Evolutionary conservation across 225 moss, liverwort and hornwort genomes (phyloP), one percentile per base, ranked within the genome.

Genomic region (Marchantia polymorpha): DNA sequence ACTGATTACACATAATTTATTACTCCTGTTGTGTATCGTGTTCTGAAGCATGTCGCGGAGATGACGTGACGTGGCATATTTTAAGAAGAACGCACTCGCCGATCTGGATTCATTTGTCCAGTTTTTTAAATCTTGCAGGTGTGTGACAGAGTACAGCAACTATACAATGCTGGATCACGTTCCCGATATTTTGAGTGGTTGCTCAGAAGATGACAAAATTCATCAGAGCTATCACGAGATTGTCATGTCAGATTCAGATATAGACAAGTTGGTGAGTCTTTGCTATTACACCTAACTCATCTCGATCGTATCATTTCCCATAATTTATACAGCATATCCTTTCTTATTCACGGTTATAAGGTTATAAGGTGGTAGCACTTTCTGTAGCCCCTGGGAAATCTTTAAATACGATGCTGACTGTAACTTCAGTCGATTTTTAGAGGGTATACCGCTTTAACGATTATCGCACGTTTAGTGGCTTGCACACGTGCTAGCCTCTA

Each of bases 141-240:
- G 96, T 72, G 94, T 96, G 72, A 88, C 87, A 83, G 96, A 96
- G 85, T 96, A 96, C 51, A 84, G 72, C 31, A 96, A 94, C 23
- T 89, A 81, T 46, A 94, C 87, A 22, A 86, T 91, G 81, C 89
- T 96, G 55, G 96, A 96, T 82, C 96, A 96, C 83, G 92, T 96
- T 69, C 96, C 94, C 64, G 96, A 96, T 69, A 96, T 96, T 64
- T 81, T 92, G 80, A 86, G 91, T 60, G 96, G 94, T 46, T 88
- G 88, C 31, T 94, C 96, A 48, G 91, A 82, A 80, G 96, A 96
- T 83, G 96, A 96, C 73, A 94, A 88, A 74, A 94, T 96, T 83
- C 96, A 96, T 66, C 96, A 96, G 85, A 93, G 90, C 71, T 96
- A 96, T 84, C 94, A 96, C 82, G 96, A 96, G 85, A 89, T 96